Evolutionary conservation across 169 alveolate genomes (phyloP).

Genomic region (Besnoitia besnoiti): DNA sequence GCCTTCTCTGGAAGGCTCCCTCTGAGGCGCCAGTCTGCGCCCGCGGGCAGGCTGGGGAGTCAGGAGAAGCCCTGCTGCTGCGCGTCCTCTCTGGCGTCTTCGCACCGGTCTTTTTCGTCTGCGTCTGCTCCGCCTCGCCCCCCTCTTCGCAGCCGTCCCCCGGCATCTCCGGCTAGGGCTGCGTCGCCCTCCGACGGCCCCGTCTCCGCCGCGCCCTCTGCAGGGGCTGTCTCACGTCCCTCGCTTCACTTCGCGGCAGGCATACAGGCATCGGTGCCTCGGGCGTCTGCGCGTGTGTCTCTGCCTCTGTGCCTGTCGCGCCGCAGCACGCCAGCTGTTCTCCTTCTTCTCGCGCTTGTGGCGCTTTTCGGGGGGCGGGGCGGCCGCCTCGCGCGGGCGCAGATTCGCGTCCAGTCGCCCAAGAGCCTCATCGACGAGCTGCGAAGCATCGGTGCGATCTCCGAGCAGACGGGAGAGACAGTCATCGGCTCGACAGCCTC

Average conservation of each 20-base stretch:
- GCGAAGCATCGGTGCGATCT: neutral
- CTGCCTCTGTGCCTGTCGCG: neutral
- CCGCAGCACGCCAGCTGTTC: no score
- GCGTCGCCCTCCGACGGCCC: no score
- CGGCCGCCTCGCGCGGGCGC: neutral
- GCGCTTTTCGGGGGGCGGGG: neutral
- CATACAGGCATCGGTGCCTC: neutral
- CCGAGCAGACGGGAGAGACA: slow-evolving; percentile 25
- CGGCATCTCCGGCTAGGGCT: no score
- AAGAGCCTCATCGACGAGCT: slow-evolving; percentile 47
- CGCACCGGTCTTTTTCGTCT: no score
- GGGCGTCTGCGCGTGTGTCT: neutral
- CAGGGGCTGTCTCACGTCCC: neutral
- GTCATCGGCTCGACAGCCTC: slow-evolving; percentile 64
- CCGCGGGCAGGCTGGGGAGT: no score
- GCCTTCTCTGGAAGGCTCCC: no score
- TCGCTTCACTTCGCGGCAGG: no score
- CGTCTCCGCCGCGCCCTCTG: neutral
- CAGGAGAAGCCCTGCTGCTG: no score
- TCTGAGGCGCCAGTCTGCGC: no score
- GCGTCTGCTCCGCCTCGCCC: neutral
- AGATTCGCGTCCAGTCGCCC: slow-evolving; percentile 51
- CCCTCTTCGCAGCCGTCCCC: no score
- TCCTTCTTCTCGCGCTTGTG: neutral
- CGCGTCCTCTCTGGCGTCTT: no score